These are phyloP conservation scores for Platanus orientalis DNA, from an alignment of 164 flowering plant species.

Conservation along the genomic window DNA sequence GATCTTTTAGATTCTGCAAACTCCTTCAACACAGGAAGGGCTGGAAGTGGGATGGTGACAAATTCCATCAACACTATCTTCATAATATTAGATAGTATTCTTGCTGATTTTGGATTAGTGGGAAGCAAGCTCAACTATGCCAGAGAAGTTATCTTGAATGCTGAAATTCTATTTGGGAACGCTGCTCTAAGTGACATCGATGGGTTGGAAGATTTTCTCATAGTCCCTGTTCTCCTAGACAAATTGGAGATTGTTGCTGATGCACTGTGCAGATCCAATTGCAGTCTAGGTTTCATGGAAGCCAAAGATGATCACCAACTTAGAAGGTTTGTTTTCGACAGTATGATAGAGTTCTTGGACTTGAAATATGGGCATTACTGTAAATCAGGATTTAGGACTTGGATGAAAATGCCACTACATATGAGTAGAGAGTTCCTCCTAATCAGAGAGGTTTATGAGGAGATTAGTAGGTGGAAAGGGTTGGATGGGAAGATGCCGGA, in stretches of 20 bases:
- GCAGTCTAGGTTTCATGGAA: conserved; percentile 28
- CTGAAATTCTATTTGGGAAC: conserved; percentile 48
- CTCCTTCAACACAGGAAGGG: conserved; percentile 19
- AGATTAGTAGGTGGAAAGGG: conserved; percentile 43
- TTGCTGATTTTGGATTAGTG: conserved; percentile 23
- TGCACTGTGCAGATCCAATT: conserved; percentile 23
- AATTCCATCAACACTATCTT: conserved; percentile 28
- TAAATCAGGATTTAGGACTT: conserved; percentile 33
- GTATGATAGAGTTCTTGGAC: conserved; percentile 52
- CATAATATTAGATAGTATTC: conserved; percentile 19
- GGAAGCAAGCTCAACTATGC: conserved; percentile 41
- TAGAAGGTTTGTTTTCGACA: conserved; percentile 60
- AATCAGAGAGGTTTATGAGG: conserved; percentile 32
- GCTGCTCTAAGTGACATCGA: conserved; percentile 9
- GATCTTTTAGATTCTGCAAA: conserved; percentile 53
- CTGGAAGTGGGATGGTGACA: conserved; percentile 13
- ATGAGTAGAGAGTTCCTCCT: conserved; percentile 30
- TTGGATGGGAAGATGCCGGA: conserved; percentile 48
- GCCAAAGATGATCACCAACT: conserved; percentile 28
- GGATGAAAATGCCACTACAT: conserved; percentile 34
- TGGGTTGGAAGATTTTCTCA: conserved; percentile 18
- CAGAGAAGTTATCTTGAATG: conserved; percentile 44
- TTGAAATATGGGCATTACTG: conserved; percentile 28
- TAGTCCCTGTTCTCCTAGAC: conserved; percentile 37
- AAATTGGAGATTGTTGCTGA: conserved; percentile 44